phyloP scores from a whole-genome alignment of 1,139 yeast genomes.

The Zygosaccharomyces pseudobailii region DNA sequence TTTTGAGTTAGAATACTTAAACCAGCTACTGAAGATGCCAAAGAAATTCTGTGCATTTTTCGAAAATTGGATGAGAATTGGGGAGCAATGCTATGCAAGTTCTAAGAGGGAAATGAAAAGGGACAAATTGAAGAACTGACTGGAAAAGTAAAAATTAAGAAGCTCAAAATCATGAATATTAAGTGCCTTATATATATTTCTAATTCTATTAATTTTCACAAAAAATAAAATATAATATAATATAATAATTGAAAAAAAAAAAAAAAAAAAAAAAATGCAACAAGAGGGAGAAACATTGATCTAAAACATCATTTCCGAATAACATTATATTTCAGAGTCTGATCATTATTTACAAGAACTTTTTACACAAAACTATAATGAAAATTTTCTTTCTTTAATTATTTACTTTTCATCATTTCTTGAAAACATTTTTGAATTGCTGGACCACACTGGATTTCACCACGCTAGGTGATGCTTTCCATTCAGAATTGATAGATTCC shows the following conservation, averaged over 20 bases:
- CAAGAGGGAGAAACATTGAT: not conserved
- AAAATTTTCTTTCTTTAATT: too few species aligned
- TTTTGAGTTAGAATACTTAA: not conserved
- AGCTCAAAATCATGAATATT: not conserved
- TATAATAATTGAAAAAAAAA: too few species aligned
- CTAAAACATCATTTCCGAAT: too few species aligned
- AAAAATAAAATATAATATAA: slow-evolving; percentile 1
- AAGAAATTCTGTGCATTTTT: not conserved
- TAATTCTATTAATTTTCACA: not conserved
- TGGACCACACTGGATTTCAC: slow-evolving; percentile 32
- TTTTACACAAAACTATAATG: too few species aligned
- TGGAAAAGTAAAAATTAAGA: not conserved
- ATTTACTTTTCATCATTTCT: not conserved
- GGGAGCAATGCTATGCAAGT: not conserved
- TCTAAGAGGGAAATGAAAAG: not conserved
- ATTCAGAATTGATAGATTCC: slow-evolving; percentile 44
- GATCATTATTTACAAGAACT: not conserved
- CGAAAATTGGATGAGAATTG: too few species aligned
- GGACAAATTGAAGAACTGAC: not conserved
- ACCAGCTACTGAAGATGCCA: slow-evolving; percentile 1
- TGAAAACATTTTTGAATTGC: slow-evolving; percentile 23
- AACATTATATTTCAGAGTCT: not conserved
- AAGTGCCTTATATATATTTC: not conserved
- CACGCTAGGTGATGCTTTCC: slow-evolving; percentile 46
- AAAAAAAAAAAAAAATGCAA: not conserved